phyloP scores from a whole-genome alignment of 2,329 filamentous ascomycete genomes.

The Xylariomycetidae sp. region DNA sequence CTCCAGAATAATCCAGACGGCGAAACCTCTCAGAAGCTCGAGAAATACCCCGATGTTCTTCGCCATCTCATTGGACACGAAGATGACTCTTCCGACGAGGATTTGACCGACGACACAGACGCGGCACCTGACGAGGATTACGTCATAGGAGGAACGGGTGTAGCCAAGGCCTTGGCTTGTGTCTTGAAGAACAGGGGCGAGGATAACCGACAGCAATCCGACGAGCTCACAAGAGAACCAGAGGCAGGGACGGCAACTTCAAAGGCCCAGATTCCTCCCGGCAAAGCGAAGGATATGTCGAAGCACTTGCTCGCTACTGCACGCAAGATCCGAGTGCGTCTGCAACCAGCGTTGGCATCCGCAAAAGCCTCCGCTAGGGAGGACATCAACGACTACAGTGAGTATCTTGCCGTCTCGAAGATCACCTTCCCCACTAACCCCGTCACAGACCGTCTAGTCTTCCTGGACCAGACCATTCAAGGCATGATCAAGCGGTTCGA shows the following conservation, averaged over 20 bases:
- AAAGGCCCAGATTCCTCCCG: constrained; percentile 34
- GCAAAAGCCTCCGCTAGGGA: constrained; percentile 63
- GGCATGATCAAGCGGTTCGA: constrained; percentile 95
- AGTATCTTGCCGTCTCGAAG: constrained; percentile 36
- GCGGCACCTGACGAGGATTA: constrained; percentile 85
- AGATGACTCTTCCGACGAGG: constrained; percentile 38
- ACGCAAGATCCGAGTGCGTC: constrained; percentile 75
- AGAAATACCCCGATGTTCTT: constrained; percentile 70
- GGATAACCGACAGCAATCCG: constrained; percentile 50
- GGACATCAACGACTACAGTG: constrained; percentile 67
- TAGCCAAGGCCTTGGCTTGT: constrained; percentile 88
- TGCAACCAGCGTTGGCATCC: constrained; percentile 77
- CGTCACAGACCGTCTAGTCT: constrained; percentile 63
- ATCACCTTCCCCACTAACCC: constrained; percentile 18
- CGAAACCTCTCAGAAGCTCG: constrained; percentile 27
- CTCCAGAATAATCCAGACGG: constrained; percentile 25
- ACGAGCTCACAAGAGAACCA: constrained; percentile 46
- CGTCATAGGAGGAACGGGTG: constrained; percentile 89
- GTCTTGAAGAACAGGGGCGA: constrained; percentile 76
- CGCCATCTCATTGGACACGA: constrained; percentile 78
- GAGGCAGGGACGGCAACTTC: constrained; percentile 44
- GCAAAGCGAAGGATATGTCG: constrained; percentile 85
- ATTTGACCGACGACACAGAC: constrained; percentile 54
- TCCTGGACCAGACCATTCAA: constrained; percentile 82
- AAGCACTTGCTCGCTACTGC: constrained; percentile 84